Evolutionary conservation across 106 monocot genomes (phyloP).

Genomic region (Dendrobium huoshanense): DNA sequence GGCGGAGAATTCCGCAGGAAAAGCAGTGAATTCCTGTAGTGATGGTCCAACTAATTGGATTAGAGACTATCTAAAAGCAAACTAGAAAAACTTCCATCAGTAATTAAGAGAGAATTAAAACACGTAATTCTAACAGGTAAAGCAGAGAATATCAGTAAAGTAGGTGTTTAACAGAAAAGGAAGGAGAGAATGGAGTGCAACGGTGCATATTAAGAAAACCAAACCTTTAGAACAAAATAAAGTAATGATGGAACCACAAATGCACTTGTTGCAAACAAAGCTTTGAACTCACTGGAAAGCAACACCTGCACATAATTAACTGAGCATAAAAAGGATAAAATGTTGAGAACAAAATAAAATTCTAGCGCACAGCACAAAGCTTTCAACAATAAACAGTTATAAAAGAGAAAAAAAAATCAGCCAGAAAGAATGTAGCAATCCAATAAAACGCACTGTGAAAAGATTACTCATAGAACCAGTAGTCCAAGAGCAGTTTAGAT

Average conservation of each 20-base stretch:
- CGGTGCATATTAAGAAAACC: not conserved
- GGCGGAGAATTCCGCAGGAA: too few species aligned
- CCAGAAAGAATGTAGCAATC: not conserved
- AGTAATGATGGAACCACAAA: slow-evolving; percentile 75
- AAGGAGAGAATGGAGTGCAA: not conserved
- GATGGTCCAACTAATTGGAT: not conserved
- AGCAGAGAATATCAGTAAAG: not conserved
- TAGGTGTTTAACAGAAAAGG: not conserved
- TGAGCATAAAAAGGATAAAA: not conserved
- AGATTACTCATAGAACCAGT: not conserved
- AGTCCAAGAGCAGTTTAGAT: too few species aligned
- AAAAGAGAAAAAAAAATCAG: not conserved
- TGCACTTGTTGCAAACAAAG: slow-evolving; percentile 48
- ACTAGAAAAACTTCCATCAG: not conserved
- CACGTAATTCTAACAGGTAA: not conserved
- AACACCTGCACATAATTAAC: slow-evolving; percentile 48
- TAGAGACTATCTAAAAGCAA: not conserved
- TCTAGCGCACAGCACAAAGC: not conserved
- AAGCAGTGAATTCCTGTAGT: not conserved
- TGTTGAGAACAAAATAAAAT: not conserved
- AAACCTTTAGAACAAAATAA: slow-evolving; percentile 88
- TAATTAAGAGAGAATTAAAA: not conserved
- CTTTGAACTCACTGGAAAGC: slow-evolving; percentile 59
- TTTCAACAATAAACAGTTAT: not conserved
- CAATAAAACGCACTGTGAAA: not conserved